A percentile compares a stretch with the other conserved stretches of the same genome.
Evolutionary conservation across 225 moss, liverwort and hornwort species (phyloP).

Genomic region (Climacium dendroides): DNA sequence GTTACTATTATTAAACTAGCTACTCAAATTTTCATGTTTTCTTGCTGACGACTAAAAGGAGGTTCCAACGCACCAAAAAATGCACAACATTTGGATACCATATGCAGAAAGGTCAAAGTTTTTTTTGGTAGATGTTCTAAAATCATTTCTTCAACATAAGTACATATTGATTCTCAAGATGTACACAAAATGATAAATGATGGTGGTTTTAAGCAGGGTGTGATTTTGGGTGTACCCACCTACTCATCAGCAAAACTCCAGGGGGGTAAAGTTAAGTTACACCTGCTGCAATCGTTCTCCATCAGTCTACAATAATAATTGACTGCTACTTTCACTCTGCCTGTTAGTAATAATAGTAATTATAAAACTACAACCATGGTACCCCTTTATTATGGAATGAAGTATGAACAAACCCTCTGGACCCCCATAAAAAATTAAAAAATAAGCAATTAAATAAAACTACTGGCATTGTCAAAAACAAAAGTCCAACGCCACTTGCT

Average conservation of each 20-base stretch:
- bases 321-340: neutral
- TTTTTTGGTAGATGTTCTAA: neutral
- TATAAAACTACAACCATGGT: neutral
- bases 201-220: neutral
- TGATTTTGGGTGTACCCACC: neutral
- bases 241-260: neutral
- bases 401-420: no score
- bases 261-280: no score
- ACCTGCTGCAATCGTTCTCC: neutral
- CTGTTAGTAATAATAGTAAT: neutral
- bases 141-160: neutral
- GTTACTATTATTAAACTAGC: fast-evolving
- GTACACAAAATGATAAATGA: neutral
- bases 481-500: neutral
- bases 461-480: neutral
- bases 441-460: neutral
- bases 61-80: no score
- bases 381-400: neutral
- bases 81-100: fast-evolving
- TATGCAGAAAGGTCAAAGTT: neutral
- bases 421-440: neutral
- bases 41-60: neutral
- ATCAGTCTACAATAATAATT: neutral
- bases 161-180: neutral
- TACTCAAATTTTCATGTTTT: neutral